Percentiles rank a stretch among this genome's conserved stretches.
Conservation (phyloP, 2,329 filamentous ascomycete genomes). For the Neonectria coccinea region DNA sequence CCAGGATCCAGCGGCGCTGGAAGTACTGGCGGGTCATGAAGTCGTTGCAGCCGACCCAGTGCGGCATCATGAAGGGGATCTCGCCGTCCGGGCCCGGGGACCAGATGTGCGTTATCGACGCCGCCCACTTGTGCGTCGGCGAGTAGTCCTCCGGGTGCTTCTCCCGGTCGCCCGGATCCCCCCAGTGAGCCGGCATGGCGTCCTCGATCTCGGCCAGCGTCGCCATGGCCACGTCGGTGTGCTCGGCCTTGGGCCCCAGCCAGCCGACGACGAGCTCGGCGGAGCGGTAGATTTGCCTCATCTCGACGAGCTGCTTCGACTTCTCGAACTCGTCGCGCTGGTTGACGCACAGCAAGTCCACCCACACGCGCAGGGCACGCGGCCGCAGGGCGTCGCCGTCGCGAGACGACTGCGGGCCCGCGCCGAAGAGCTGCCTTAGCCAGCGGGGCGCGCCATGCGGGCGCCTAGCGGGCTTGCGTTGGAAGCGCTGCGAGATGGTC, state of each 20-base stretch:
- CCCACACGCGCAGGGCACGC: conserved; percentile 46
- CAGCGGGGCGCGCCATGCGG: conserved; percentile 27
- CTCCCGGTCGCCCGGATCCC: conserved; percentile 50
- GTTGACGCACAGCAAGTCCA: conserved; percentile 49
- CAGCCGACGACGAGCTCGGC: conserved; percentile 51
- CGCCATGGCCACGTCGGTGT: conserved; percentile 44
- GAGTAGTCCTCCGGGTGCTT: conserved; percentile 51
- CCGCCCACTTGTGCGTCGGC: conserved; percentile 48
- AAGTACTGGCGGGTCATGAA: conserved; percentile 51
- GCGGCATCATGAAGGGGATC: conserved; percentile 39
- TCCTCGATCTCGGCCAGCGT: conserved; percentile 46
- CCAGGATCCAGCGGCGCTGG: conserved; percentile 52
- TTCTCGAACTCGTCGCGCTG: conserved; percentile 45
- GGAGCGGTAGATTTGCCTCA: conserved; percentile 46
- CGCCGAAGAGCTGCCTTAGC: conserved; percentile 30
- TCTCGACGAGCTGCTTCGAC: conserved; percentile 43
- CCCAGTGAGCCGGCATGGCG: conserved; percentile 48
- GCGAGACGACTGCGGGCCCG: conserved; percentile 6
- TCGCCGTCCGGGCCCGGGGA: conserved; percentile 37
- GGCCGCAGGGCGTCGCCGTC: conserved; percentile 33
- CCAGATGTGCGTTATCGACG: conserved; percentile 42
- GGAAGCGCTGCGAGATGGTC: conserved; percentile 37
- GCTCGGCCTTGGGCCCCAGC: conserved; percentile 47
- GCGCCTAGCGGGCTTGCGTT: conserved; percentile 32
- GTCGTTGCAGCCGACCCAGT: conserved; percentile 41